Percentiles rank a stretch among this genome's conserved stretches.
These are phyloP conservation scores for Populus tomentosa DNA, from an alignment of 441 rosid genomes.

Conservation along the genomic window DNA sequence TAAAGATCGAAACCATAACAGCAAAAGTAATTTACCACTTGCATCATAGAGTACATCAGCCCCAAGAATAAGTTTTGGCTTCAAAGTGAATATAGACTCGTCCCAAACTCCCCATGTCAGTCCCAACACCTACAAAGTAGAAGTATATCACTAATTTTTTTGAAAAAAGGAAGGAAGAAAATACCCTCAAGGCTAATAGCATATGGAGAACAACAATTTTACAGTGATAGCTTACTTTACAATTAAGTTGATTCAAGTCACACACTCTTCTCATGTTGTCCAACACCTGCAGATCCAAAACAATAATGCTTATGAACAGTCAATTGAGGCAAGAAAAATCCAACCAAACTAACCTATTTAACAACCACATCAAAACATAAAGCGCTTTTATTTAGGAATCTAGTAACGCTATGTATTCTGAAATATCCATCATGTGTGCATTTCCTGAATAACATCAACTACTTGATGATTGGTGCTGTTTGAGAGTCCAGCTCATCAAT, in stretches of 20 bases:
- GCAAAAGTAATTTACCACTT: constrained; percentile 38
- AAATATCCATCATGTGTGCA: not conserved
- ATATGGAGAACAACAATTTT: not conserved
- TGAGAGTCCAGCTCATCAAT: not conserved
- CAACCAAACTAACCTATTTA: not conserved
- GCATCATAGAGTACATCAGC: constrained; percentile 85
- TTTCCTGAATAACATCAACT: not conserved
- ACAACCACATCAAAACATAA: not conserved
- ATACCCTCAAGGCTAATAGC: not conserved
- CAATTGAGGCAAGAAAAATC: not conserved
- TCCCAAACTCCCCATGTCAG: constrained; percentile 94
- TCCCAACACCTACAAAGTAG: constrained; percentile 48
- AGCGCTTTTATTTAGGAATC: not conserved
- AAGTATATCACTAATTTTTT: not conserved
- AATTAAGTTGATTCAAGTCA: constrained; percentile 50
- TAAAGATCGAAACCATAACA: not conserved
- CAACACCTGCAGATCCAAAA: constrained; percentile 52
- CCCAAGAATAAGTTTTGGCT: constrained; percentile 66
- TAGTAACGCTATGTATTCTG: not conserved
- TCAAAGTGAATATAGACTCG: constrained; percentile 46
- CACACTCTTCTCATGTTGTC: constrained; percentile 67
- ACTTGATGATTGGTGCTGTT: not conserved
- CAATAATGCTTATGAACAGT: not conserved
- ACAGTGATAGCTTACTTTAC: constrained; percentile 36
- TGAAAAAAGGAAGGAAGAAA: not conserved